phyloP scores from a whole-genome alignment of 352 stramenopile species.

The Phytopythium vexans region DNA sequence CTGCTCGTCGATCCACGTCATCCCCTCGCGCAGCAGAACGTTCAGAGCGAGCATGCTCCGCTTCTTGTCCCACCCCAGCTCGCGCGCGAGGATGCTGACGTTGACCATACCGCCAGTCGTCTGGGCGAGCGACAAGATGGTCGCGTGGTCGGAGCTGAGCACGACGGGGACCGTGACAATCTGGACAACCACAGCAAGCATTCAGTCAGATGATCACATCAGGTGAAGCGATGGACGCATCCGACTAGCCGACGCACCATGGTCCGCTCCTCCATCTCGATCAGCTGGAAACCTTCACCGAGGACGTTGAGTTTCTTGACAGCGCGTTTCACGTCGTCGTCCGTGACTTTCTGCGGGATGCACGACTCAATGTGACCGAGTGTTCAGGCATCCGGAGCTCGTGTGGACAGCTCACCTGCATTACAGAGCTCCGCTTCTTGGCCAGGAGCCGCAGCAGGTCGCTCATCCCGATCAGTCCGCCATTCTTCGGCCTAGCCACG shows the following conservation, averaged over 20 bases:
- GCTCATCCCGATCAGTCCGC: constrained; percentile 77
- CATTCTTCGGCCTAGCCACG: constrained; percentile 66
- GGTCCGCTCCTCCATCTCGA: constrained; percentile 89
- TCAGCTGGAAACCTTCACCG: constrained; percentile 92
- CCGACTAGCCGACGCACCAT: constrained; percentile 54
- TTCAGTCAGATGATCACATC: not conserved
- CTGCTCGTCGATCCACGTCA: constrained; percentile 96
- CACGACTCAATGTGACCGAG: not conserved
- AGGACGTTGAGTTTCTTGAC: constrained; percentile 95
- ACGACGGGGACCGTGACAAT: constrained; percentile 95
- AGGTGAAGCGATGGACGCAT: not conserved
- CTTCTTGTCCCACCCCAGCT: constrained; percentile 90
- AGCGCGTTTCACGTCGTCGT: constrained; percentile 93
- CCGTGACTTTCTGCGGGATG: constrained; percentile 57
- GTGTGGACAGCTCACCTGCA: constrained; percentile 33
- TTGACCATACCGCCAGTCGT: constrained; percentile 88
- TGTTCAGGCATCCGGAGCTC: not conserved
- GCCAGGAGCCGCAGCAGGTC: constrained; percentile 70
- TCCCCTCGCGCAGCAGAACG: constrained; percentile 91
- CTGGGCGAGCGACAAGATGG: constrained; percentile 89
- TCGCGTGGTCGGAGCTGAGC: constrained; percentile 93
- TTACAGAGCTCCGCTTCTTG: constrained; percentile 57
- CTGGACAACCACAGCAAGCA: constrained; percentile 18
- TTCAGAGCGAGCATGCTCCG: constrained; percentile 90
- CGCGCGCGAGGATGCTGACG: constrained; percentile 71